phyloP scores from a whole-genome alignment of 2,329 filamentous ascomycete species.

The Aspergillus hiratsukae region DNA sequence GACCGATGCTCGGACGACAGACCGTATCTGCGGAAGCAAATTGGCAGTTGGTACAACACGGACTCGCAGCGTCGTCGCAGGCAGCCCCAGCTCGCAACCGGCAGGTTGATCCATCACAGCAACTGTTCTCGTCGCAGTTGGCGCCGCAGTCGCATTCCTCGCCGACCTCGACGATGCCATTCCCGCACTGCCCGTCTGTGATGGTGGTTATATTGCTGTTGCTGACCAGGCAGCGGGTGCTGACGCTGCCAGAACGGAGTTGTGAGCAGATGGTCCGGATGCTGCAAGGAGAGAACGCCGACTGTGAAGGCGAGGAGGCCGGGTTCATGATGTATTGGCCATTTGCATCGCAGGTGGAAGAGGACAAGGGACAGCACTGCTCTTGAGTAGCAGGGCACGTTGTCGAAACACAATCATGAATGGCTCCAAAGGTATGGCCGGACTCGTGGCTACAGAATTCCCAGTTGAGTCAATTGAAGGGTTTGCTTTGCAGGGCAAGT shows the following conservation, averaged over 20 bases:
- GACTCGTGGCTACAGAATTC: slow-evolving; percentile 60
- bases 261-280: slow-evolving; percentile 87
- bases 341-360: slow-evolving; percentile 62
- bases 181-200: slow-evolving; percentile 58
- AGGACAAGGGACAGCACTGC: slow-evolving; percentile 72
- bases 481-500: not conserved
- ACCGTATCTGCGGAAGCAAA: slow-evolving; percentile 3
- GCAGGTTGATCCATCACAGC: slow-evolving; percentile 19
- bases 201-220: slow-evolving; percentile 48
- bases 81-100: slow-evolving; percentile 8
- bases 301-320: slow-evolving; percentile 61
- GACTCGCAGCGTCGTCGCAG: slow-evolving; percentile 8
- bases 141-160: slow-evolving; percentile 88
- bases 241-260: slow-evolving; percentile 66
- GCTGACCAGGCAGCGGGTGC: slow-evolving; percentile 65
- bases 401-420: slow-evolving; percentile 52
- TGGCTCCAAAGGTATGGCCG: slow-evolving; percentile 89
- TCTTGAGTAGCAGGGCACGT: slow-evolving; percentile 45
- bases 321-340: slow-evolving; percentile 58
- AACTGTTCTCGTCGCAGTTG: slow-evolving; percentile 20
- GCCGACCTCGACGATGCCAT: slow-evolving; percentile 83
- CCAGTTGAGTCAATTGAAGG: not conserved
- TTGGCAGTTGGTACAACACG: slow-evolving; percentile 9
- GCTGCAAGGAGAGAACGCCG: slow-evolving; percentile 74
- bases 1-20: slow-evolving; percentile 2